Evolutionary conservation across 2,329 filamentous ascomycete species (phyloP), one percentile per base, ranked within the genome.

Genomic region (Trichoderma koningiopsis): DNA sequence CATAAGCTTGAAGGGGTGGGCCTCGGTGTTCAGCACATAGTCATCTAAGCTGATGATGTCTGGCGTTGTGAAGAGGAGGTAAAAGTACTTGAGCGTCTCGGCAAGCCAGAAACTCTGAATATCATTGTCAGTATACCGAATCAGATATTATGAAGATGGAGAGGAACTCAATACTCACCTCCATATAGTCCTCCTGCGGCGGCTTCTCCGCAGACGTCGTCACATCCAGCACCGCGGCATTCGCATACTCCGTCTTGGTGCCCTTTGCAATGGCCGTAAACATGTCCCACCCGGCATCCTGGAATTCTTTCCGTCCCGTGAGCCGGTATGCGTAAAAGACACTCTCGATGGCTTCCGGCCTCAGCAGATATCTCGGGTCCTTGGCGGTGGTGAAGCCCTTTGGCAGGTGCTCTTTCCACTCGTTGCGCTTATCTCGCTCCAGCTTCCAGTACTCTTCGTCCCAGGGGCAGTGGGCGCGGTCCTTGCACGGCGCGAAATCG

Each of bases 31-130:
- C 64, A 89, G 78, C 53, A 89, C 86, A 83, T 84, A 88, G 65
- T 86, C 81, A 77, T 91, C 88, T 71, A 90, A 77, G 74, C 83
- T 86, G 13, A 88, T 79, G 16, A 87, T 76, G 63, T 84, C 81
- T 69, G 86, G 87, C 33, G 88, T 85, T 0, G 86, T 84, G 75
- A 88, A 87, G 66, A 92, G 89, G 74, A 95, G 77, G 80, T 91
- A 95, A 64, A 85, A 84, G 77, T 96, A 96, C 83, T 96, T 96
- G 76, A 96, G 76, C 69, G 93, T 91, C 81, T 96, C 92, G 0
- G 92, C 92, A 77, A 96, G 93, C 83, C 91, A 89, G 80, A 94
- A 96, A 73, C 91, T 93, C 80, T 96, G 91, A 10, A 81, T 3
- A 16, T 33, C 11, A 31, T 5, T 22, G 62, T 69, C 14, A 89